phyloP scores from a whole-genome alignment of 345 rosid genomes.

The Sisymbrium irio region DNA sequence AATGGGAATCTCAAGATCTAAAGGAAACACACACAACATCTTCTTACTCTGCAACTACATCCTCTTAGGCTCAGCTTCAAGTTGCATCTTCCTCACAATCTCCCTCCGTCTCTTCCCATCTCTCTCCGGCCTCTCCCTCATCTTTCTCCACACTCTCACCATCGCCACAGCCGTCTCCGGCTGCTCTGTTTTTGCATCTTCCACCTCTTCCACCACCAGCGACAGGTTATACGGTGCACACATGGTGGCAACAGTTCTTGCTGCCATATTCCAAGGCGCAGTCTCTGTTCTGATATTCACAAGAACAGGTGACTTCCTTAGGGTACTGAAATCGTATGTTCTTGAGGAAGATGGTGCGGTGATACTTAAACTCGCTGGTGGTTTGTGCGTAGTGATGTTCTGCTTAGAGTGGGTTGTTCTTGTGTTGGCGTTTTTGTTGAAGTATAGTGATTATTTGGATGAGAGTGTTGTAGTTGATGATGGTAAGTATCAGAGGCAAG shows the following conservation, averaged over 20 bases:
- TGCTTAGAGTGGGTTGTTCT: slow-evolving; percentile 36
- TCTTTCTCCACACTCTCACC: slow-evolving; percentile 41
- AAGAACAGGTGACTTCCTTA: slow-evolving; percentile 54
- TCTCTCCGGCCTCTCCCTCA: slow-evolving; percentile 41
- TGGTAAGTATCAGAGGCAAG: slow-evolving; percentile 11
- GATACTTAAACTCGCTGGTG: slow-evolving; percentile 73
- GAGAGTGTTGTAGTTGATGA: slow-evolving; percentile 19
- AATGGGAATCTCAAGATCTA: slow-evolving; percentile 42
- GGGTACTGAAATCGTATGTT: slow-evolving; percentile 67
- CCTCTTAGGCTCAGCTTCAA: slow-evolving; percentile 83
- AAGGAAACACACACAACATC: slow-evolving; percentile 61
- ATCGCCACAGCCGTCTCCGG: slow-evolving; percentile 65
- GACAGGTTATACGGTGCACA: slow-evolving; percentile 64
- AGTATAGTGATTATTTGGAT: slow-evolving; percentile 27
- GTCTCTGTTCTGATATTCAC: slow-evolving; percentile 72
- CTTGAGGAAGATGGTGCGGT: slow-evolving; percentile 71
- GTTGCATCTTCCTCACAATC: slow-evolving; percentile 86
- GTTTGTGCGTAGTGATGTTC: slow-evolving; percentile 22
- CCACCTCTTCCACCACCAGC: slow-evolving; percentile 34
- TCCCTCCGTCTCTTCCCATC: slow-evolving; percentile 87
- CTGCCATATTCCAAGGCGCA: slow-evolving; percentile 88
- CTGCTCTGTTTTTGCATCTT: slow-evolving; percentile 48
- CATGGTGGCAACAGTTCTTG: slow-evolving; percentile 80
- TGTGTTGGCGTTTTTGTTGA: slow-evolving; percentile 32
- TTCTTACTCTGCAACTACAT: slow-evolving; percentile 85